Evolutionary conservation across 2,329 filamentous ascomycete species (phyloP), one percentile per base, ranked within the genome.

Genomic region (Alternaria postmessia): DNA sequence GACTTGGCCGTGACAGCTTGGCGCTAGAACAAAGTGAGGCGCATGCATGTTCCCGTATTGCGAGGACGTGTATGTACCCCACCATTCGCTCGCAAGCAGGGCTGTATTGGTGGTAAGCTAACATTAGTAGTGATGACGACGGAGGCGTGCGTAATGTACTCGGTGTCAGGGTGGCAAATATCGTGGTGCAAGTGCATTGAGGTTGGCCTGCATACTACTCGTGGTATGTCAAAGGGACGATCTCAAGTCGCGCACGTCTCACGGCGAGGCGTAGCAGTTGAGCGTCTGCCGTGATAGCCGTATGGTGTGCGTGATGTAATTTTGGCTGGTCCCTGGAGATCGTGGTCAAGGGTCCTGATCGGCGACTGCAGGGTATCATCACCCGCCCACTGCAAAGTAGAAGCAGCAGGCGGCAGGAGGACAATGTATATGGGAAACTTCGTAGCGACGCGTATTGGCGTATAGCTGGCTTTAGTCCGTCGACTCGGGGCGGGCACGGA

Each of bases 271-370:
- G 52, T 26, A 51, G 48, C 26, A 39, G 44, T 24, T 51, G 6
- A 30, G 26, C 6, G 18, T 4, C 36, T 55, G 44, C 46, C 51
- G 57, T 49, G 43, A 53, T 59, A 60, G 38, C 57, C 61, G 61
- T 46, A 52, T 48, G 46, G 47, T 36, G 30, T 16, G 42, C 44
- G 46, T 26, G 38, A 57, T 43, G 41, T 18, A 44, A 51, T 34
- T 39, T 26, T 47, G 51, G 49, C 34, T 51, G 63, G 63, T 61
- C 56, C 62, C 60, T 59, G 48, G 52, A 55, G 49, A 62, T 59
- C 16, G 41, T 39, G 30, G 42, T 39, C 43, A 28, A 41, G 49
- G 49, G 38, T 28, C 51, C 43, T 22, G 51, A 34, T 43, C 28
- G 26, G 51, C 51, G 36, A 26, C 22, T 49, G 46, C 46, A 48